Percentiles rank a stretch among this genome's conserved stretches.
These are phyloP conservation scores for Cystobasidium sp. DNA, from an alignment of 1,284 basidiomycete species.

Conservation along the genomic window DNA sequence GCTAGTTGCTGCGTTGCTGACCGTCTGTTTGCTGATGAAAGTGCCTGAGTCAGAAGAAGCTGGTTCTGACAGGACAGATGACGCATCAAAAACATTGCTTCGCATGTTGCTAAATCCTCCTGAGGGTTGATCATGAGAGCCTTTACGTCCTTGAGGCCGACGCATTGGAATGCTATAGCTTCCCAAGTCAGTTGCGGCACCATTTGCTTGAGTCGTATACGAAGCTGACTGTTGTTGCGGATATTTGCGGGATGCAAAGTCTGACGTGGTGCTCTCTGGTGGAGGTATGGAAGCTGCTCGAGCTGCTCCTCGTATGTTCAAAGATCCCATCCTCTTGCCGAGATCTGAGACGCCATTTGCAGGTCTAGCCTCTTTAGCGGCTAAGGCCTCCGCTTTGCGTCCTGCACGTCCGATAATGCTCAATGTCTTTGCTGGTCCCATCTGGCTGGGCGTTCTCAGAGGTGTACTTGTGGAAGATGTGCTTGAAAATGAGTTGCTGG, in stretches of 20 bases:
- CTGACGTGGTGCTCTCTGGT: no score
- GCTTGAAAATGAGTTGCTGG: not conserved
- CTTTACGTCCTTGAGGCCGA: not conserved
- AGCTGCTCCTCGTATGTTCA: not conserved
- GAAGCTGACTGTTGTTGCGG: no score
- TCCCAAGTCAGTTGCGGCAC: no score
- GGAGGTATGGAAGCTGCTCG: no score
- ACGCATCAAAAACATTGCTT: no score
- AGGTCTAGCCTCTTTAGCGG: not conserved
- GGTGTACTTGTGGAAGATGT: not conserved
- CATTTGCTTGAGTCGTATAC: no score
- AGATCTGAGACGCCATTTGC: not conserved
- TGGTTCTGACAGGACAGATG: not conserved
- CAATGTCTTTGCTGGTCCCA: not conserved
- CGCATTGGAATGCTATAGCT: not conserved
- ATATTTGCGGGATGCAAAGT: no score
- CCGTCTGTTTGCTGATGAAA: not conserved
- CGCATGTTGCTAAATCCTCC: not conserved
- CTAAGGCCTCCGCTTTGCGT: not conserved
- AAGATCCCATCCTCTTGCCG: not conserved
- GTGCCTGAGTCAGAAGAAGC: not conserved
- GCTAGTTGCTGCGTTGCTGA: not conserved
- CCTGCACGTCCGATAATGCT: slow-evolving; percentile 5
- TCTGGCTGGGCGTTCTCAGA: not conserved
- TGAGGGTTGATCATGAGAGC: not conserved